Percentiles rank a stretch among this genome's conserved stretches.
Evolutionary conservation across 2,329 filamentous ascomycete species (phyloP).

Genomic region (Trichoderma sp.): DNA sequence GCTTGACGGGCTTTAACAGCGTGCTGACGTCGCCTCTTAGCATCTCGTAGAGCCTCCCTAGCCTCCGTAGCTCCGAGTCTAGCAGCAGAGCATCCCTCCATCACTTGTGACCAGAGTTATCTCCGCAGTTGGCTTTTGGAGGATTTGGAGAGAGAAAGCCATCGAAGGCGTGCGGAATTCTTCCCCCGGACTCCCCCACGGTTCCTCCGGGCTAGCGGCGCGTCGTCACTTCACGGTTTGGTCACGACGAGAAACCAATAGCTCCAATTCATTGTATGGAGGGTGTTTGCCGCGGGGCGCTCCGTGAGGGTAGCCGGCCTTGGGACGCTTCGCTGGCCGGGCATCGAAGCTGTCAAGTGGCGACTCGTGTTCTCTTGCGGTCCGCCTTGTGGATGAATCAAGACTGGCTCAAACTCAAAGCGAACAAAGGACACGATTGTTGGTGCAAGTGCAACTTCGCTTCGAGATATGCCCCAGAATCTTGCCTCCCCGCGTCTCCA

Average conservation of each 20-base stretch:
- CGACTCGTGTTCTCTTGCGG: neutral
- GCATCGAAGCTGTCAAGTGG: neutral
- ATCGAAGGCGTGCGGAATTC: neutral
- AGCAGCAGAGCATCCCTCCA: neutral
- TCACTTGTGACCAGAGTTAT: neutral
- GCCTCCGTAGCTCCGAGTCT: neutral
- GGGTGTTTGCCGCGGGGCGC: neutral
- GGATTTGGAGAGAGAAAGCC: neutral
- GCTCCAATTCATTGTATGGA: neutral
- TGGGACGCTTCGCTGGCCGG: neutral
- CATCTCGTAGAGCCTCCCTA: constrained; percentile 8
- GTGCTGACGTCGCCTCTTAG: constrained; percentile 6
- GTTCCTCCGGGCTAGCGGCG: neutral
- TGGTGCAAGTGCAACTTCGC: constrained; percentile 2
- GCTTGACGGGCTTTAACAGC: neutral
- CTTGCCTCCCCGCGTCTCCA: constrained; percentile 14
- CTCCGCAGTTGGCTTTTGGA: neutral
- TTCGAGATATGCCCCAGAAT: constrained; percentile 9
- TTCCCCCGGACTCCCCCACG: neutral
- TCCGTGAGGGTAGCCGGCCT: neutral
- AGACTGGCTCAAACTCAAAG: neutral
- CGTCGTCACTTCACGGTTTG: neutral
- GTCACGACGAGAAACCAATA: constrained; percentile 8
- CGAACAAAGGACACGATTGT: constrained; percentile 4
- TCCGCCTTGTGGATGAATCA: neutral